Percentiles rank a stretch among this genome's conserved stretches.
Conservation (phyloP, 2,329 filamentous ascomycete species). For the Colletotrichum lentis region DNA sequence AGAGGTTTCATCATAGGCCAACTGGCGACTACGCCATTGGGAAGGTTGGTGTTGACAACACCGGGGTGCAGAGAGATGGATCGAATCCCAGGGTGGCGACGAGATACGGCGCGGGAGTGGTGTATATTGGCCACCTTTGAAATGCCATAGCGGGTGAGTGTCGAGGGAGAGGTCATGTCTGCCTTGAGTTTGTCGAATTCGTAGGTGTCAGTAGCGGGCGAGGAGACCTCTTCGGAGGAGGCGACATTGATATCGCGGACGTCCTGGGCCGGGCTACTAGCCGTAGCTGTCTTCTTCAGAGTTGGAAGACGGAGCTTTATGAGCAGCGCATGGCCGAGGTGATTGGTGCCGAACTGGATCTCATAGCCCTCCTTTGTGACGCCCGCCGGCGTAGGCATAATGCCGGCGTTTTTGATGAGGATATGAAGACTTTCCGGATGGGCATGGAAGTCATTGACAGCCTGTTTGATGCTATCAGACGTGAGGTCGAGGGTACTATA, state of each 20-base stretch:
- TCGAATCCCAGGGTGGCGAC: slow-evolving; percentile 41
- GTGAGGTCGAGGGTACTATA: slow-evolving; percentile 55
- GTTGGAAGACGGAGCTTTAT: slow-evolving; percentile 48
- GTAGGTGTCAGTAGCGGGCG: slow-evolving; percentile 41
- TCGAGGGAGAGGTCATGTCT: slow-evolving; percentile 35
- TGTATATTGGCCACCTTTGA: slow-evolving; percentile 47
- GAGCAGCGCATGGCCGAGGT: slow-evolving; percentile 57
- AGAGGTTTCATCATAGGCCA: neutral
- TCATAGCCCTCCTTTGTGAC: slow-evolving; percentile 57
- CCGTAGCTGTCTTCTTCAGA: slow-evolving; percentile 42
- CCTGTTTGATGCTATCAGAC: slow-evolving; percentile 52
- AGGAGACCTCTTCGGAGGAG: slow-evolving; percentile 40
- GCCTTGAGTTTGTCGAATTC: slow-evolving; percentile 45
- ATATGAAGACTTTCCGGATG: slow-evolving; percentile 52
- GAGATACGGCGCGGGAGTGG: slow-evolving; percentile 43
- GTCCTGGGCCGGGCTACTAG: slow-evolving; percentile 21
- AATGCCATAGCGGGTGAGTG: slow-evolving; percentile 43
- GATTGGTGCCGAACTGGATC: slow-evolving; percentile 58
- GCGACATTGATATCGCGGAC: slow-evolving; percentile 46
- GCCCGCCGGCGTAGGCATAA: slow-evolving; percentile 49
- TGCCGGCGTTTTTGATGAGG: slow-evolving; percentile 56
- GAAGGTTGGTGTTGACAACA: slow-evolving; percentile 43
- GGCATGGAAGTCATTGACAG: slow-evolving; percentile 49
- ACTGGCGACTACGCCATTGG: neutral
- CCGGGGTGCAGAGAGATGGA: slow-evolving; percentile 44